These are phyloP conservation scores for Paracoccidioides lutzii DNA, from an alignment of 2,329 filamentous ascomycete species.

Conservation along the genomic window DNA sequence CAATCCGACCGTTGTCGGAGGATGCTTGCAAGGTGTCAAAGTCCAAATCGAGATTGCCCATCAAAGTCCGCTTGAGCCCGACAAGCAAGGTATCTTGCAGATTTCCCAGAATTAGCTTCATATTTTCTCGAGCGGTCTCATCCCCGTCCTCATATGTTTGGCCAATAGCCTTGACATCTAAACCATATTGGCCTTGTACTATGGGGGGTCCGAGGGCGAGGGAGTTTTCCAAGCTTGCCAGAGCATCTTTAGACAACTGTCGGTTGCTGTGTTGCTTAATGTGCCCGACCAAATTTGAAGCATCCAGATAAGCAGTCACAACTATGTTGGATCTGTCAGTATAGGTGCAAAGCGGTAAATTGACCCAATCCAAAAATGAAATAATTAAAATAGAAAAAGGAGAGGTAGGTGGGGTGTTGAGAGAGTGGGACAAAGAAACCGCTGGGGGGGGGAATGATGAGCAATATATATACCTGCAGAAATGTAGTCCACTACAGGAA, in stretches of 20 bases:
- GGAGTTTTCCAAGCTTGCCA: conserved; percentile 21
- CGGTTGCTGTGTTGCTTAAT: conserved; percentile 4
- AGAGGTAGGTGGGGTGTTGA: not conserved
- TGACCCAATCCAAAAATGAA: not conserved
- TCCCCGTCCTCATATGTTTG: conserved; percentile 25
- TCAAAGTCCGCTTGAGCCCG: conserved; percentile 20
- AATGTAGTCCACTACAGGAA: not conserved
- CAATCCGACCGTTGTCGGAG: conserved; percentile 26
- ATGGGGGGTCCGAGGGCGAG: conserved; percentile 22
- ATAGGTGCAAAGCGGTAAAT: not conserved
- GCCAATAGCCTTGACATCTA: conserved; percentile 23
- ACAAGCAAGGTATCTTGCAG: conserved; percentile 25
- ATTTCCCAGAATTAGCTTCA: conserved; percentile 29
- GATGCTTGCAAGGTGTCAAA: conserved; percentile 20
- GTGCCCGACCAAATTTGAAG: conserved; percentile 8
- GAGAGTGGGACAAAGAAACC: not conserved
- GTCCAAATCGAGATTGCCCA: conserved; percentile 21
- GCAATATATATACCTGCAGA: conserved; percentile 1
- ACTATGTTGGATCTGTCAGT: conserved; percentile 3
- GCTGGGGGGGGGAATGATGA: not conserved
- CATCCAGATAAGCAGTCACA: conserved; percentile 8
- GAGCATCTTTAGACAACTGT: not conserved
- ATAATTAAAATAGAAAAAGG: not conserved
- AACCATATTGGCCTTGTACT: conserved; percentile 27
- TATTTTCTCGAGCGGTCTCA: conserved; percentile 23